phyloP scores from a whole-genome alignment of 2,329 filamentous ascomycete species.

The Apiospora saccharicola region DNA sequence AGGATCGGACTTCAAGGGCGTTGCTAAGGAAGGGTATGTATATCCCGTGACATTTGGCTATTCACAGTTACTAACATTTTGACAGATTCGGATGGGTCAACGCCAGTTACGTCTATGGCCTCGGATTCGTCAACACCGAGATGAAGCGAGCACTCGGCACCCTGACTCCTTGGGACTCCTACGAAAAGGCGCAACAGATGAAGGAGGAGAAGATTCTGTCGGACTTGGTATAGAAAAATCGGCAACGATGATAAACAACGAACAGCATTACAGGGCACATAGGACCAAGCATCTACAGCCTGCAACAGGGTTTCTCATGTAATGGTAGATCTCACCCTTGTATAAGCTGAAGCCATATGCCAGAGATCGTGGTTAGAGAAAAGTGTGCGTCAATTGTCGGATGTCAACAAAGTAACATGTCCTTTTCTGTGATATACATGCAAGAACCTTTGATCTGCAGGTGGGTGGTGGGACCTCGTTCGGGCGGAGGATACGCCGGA shows the following conservation, averaged over 20 bases:
- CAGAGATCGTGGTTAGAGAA: too few relatives aligned
- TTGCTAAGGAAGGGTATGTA: conserved; percentile 92
- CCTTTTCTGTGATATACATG: neutral
- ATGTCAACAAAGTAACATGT: neutral
- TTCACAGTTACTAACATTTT: conserved; percentile 19
- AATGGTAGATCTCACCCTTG: neutral
- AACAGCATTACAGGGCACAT: neutral
- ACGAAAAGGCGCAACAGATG: conserved; percentile 71
- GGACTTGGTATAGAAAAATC: conserved; percentile 29
- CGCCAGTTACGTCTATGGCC: conserved; percentile 93
- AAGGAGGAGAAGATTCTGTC: conserved; percentile 60
- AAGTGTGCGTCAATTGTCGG: neutral
- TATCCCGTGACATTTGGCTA: conserved; percentile 14
- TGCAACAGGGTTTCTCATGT: neutral
- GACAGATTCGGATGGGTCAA: conserved; percentile 97
- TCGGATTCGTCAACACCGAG: conserved; percentile 87
- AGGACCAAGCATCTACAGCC: neutral
- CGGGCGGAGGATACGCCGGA: neutral
- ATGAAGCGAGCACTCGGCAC: conserved; percentile 89
- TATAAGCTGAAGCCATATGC: neutral
- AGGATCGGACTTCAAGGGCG: conserved; percentile 92
- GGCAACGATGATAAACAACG: neutral
- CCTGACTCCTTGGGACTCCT: conserved; percentile 85
- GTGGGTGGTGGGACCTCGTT: neutral
- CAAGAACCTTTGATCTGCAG: too few relatives aligned